Evolutionary conservation across 1,284 basidiomycete species (phyloP).

Genomic region (Lentinus polychrous): DNA sequence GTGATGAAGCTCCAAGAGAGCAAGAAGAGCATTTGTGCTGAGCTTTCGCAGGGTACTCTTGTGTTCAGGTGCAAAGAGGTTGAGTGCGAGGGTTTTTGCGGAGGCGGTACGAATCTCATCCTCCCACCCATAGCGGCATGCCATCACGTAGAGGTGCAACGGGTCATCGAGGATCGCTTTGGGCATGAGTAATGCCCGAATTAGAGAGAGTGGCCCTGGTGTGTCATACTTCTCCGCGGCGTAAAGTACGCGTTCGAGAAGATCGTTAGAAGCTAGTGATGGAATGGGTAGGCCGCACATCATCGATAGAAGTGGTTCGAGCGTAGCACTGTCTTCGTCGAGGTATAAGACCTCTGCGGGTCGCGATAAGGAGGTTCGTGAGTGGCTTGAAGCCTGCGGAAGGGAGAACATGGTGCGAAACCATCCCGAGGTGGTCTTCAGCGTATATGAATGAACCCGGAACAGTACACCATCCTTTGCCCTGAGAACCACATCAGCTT

Average conservation of each 20-base stretch:
- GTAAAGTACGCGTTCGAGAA: conserved; percentile 46
- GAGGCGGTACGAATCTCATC: conserved; percentile 46
- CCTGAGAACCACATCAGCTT: conserved; percentile 43
- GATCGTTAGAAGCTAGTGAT: conserved; percentile 42
- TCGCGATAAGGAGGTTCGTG: conserved; percentile 6
- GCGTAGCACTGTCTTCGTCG: conserved; percentile 45
- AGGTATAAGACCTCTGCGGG: conserved; percentile 37
- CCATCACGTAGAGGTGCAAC: conserved; percentile 47
- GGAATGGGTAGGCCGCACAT: conserved; percentile 47
- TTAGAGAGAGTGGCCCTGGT: conserved; percentile 50
- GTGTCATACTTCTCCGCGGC: conserved; percentile 66
- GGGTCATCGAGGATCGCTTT: conserved; percentile 43
- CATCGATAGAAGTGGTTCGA: conserved; percentile 54
- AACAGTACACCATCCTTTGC: conserved; percentile 42
- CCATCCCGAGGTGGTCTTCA: conserved; percentile 59
- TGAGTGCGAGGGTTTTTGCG: conserved; percentile 30
- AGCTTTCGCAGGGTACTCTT: conserved; percentile 40
- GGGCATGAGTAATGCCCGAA: conserved; percentile 45
- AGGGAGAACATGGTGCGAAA: conserved; percentile 54
- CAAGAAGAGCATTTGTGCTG: conserved; percentile 41
- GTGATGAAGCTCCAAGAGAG: conserved; percentile 46
- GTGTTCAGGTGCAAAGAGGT: conserved; percentile 40
- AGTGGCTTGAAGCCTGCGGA: conserved; percentile 29
- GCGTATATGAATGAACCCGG: conserved; percentile 47
- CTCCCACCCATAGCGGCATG: conserved; percentile 52